phyloP scores from a whole-genome alignment of 225 moss, liverwort and hornwort species.

The Straminergon stramineum region DNA sequence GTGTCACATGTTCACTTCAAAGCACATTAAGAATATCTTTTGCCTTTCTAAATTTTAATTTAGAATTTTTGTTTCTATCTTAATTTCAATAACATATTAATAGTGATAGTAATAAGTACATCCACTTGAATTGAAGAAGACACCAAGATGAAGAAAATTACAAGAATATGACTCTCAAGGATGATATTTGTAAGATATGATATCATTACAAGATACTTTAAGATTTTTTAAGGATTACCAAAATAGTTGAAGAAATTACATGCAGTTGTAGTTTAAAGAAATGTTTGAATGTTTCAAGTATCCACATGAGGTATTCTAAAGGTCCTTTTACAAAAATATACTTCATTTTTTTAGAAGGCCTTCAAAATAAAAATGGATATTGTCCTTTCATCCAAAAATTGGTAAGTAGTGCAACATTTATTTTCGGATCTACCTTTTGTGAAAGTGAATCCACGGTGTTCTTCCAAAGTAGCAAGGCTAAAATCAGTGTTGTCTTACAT shows the following conservation, averaged over 20 bases:
- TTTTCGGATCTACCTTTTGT: no score
- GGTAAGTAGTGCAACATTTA: no score
- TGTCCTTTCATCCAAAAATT: no score
- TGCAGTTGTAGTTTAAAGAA: not conserved
- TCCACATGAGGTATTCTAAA: not conserved
- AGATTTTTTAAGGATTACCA: not conserved
- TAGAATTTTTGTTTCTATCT: not conserved
- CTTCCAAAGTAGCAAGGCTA: no score
- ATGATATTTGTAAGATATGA: not conserved
- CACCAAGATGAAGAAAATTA: no score
- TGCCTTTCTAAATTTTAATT: not conserved
- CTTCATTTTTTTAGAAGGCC: not conserved
- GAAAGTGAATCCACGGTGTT: no score
- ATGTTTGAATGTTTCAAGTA: not conserved
- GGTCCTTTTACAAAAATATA: not conserved
- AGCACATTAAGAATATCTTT: not conserved
- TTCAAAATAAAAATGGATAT: no score
- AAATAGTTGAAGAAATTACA: not conserved
- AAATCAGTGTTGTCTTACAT: no score
- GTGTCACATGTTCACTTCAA: not conserved
- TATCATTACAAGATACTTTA: not conserved
- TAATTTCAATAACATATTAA: not conserved
- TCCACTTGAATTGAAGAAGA: not conserved
- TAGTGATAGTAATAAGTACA: not conserved
- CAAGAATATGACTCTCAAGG: not conserved